Conservation (phyloP, 2,329 filamentous ascomycete genomes). For the Blastomyces percursus region DNA sequence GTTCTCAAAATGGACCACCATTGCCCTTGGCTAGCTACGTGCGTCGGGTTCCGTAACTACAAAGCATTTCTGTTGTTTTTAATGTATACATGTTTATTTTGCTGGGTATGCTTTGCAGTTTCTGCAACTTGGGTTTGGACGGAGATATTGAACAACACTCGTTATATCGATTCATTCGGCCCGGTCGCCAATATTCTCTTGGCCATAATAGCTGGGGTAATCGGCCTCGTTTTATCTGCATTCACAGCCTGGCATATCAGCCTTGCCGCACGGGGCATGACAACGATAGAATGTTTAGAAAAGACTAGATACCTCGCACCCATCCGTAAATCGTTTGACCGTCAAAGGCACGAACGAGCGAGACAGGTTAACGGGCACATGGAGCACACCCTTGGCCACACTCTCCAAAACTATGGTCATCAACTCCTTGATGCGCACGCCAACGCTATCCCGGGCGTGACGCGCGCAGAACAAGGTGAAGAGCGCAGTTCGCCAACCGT, state of each 20-base stretch:
- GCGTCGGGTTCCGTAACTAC: slow-evolving; percentile 87
- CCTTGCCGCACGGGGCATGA: slow-evolving; percentile 67
- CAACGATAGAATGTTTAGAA: slow-evolving; percentile 92
- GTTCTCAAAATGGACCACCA: slow-evolving; percentile 99
- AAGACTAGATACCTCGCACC: slow-evolving; percentile 89
- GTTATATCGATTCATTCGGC: slow-evolving; percentile 64
- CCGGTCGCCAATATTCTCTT: slow-evolving; percentile 87
- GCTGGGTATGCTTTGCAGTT: slow-evolving; percentile 67
- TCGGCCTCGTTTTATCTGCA: slow-evolving; percentile 74
- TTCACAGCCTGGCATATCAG: slow-evolving; percentile 90
- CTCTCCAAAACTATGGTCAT: slow-evolving; percentile 53
- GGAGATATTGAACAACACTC: slow-evolving; percentile 61
- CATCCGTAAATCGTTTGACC: slow-evolving; percentile 58
- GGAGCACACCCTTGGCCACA: slow-evolving; percentile 28
- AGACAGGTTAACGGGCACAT: slow-evolving; percentile 24
- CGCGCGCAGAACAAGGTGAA: slow-evolving; percentile 72
- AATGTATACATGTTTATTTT: slow-evolving; percentile 78
- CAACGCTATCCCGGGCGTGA: slow-evolving; percentile 69
- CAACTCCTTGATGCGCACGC: slow-evolving; percentile 72
- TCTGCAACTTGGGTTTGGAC: slow-evolving; percentile 72
- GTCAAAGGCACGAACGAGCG: slow-evolving; percentile 42
- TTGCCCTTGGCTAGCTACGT: slow-evolving; percentile 95
- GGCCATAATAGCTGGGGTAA: slow-evolving; percentile 77
- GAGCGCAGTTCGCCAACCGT: slow-evolving; percentile 34
- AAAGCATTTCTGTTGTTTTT: slow-evolving; percentile 92